Percentiles rank a stretch among this genome's conserved stretches.
Evolutionary conservation across 352 stramenopile genomes (phyloP).

Genomic region (Halophytophthora polymorphica): DNA sequence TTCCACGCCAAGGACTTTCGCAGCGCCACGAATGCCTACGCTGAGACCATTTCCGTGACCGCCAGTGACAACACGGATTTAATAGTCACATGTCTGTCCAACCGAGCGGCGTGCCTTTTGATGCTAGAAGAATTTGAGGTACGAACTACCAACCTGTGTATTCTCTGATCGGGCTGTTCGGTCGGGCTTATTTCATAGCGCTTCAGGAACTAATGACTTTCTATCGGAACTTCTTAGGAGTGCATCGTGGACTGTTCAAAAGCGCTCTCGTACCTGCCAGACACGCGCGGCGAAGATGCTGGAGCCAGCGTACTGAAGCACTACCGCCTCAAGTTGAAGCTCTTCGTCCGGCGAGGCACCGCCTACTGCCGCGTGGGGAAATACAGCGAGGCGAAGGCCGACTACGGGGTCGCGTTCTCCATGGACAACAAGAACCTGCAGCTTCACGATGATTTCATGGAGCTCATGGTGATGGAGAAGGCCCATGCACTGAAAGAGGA

Average conservation of each 20-base stretch:
- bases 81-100: constrained; percentile 57
- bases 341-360: constrained; percentile 69
- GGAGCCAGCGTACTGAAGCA: constrained; percentile 36
- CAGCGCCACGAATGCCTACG: constrained; percentile 70
- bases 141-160: too few relatives aligned
- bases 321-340: constrained; percentile 69
- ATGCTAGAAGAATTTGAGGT: constrained; percentile 59
- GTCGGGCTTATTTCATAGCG: too few relatives aligned
- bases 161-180: too few relatives aligned
- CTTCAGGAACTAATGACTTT: too few relatives aligned
- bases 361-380: constrained; percentile 61
- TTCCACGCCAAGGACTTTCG: constrained; percentile 64
- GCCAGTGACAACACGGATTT: constrained; percentile 35
- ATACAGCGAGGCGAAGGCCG: constrained; percentile 63
- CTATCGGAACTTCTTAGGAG: too few relatives aligned
- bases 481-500: constrained; percentile 46
- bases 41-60: constrained; percentile 45
- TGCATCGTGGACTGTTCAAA: constrained; percentile 70
- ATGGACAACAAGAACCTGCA: constrained; percentile 73
- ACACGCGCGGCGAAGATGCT: constrained; percentile 36
- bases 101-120: constrained; percentile 62
- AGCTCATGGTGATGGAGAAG: constrained; percentile 58
- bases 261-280: constrained; percentile 60
- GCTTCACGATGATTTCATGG: constrained; percentile 63
- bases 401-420: constrained; percentile 74